Evolutionary conservation across 345 rosid species (phyloP).

Genomic region (Arabidopsis arenosa): DNA sequence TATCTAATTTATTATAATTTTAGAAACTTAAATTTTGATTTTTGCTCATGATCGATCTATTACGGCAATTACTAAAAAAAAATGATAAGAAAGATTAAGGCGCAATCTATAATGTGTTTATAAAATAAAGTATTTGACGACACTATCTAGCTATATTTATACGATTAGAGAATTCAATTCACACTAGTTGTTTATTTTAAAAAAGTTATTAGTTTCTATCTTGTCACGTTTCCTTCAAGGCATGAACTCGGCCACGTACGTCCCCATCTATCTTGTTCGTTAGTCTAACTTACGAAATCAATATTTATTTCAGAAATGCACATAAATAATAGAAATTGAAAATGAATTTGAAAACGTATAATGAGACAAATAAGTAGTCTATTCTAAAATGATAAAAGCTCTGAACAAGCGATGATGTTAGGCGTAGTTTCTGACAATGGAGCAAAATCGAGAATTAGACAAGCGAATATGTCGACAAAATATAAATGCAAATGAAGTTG

Average conservation of each 20-base stretch:
- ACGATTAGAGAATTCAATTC: conserved; percentile 8
- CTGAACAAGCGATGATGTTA: conserved; percentile 41
- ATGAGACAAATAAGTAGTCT: conserved; percentile 44
- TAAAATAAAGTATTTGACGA: neutral
- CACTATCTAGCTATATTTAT: neutral
- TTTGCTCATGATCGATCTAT: neutral
- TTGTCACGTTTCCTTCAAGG: conserved; percentile 33
- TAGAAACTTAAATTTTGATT: neutral
- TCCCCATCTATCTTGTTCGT: conserved; percentile 33
- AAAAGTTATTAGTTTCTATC: conserved; percentile 7
- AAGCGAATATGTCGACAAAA: conserved; percentile 37
- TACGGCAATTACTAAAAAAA: neutral
- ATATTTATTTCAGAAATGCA: conserved; percentile 10
- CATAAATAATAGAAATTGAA: neutral
- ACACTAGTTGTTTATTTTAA: conserved; percentile 21
- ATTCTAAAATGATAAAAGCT: conserved; percentile 39
- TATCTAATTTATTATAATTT: neutral
- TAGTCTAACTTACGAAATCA: conserved; percentile 35
- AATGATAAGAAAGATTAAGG: neutral
- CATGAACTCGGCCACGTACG: conserved; percentile 43
- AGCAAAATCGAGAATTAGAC: conserved; percentile 41
- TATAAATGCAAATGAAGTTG: conserved; percentile 19
- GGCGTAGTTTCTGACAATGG: conserved; percentile 42
- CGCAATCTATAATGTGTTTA: neutral
- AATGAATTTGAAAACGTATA: conserved; percentile 30